Base-by-base conservation (phyloP, 441 rosid genomes). In the Erodium moschatum region DNA sequence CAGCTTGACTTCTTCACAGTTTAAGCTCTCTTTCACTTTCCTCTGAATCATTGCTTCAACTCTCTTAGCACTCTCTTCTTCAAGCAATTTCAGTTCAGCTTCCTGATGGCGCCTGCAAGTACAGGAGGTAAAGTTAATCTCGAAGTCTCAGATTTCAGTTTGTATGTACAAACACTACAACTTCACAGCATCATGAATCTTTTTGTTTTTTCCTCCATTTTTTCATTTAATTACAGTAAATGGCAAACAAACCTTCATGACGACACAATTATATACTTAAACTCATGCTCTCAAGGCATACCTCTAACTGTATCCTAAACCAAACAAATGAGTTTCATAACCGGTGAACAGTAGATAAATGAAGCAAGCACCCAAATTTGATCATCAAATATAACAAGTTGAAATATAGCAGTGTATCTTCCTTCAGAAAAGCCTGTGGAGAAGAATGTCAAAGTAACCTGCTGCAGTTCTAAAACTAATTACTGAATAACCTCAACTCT, bases 21-120 rank as follows among this genome's bases (percentile, higher is more conserved):
- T 90, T 80, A 95, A 87, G 63, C 89, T 77, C 86, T 89, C 97
- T 72, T 85, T 92, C 46, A 95, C 97, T 69, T 77, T 85, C 81
- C 79, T 85, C 74, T 46, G 75, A 62, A 95, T 86, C 68, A 87
- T 90, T 77, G 85, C 92, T 77, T 91, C 97, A 67, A 91, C 86
- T 70, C 97, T 84, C 75, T 82, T 94, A 52, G 83, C 80, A 69
- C 97, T 95, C 79, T 95, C 97, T 81, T 95, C 99, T 81, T 89
- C 93, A 54, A 95, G 82, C 38, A 95, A 81, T 78, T 92, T 90
- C 69, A 87, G 64, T 75, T 91, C 98, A 4, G 93, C 97, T 80
- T 95, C 96, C 70, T 69, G 87, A 68, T 95, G 99, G 69, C 90
- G 90, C 96, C 97, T 91, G 91, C 50, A 69, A 77, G 67, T 58